A percentile compares a stretch with the other conserved stretches of the same genome.
Conservation (phyloP, 805 yeast genomes). For the Ogataea naganishii region DNA sequence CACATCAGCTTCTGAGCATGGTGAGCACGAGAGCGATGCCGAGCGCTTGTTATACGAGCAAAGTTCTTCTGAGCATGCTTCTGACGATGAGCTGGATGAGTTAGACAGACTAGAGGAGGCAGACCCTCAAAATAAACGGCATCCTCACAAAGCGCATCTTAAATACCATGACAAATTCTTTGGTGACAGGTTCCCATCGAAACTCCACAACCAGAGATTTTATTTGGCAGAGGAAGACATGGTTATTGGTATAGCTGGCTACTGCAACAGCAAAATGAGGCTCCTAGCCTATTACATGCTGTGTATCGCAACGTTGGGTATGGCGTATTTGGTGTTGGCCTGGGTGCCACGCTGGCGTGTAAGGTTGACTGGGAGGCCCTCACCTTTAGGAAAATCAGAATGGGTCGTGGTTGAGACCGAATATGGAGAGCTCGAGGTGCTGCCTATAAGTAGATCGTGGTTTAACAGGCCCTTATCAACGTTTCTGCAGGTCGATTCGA, state of each 20-base stretch:
- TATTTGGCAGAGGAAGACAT: conserved; percentile 94
- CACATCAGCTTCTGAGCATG: not conserved
- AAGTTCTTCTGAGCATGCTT: conserved; percentile 6
- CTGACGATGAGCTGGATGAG: conserved; percentile 15
- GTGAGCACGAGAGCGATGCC: conserved; percentile 12
- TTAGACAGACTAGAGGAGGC: conserved; percentile 5
- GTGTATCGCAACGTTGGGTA: conserved; percentile 57
- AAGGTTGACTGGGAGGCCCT: conserved; percentile 50
- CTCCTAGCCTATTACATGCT: conserved; percentile 39
- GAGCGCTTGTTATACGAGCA: conserved; percentile 9
- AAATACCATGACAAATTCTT: conserved; percentile 34
- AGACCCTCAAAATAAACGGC: conserved; percentile 1
- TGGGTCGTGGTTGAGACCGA: conserved; percentile 95
- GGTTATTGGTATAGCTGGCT: conserved; percentile 92
- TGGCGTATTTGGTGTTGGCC: conserved; percentile 62
- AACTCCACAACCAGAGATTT: conserved; percentile 60
- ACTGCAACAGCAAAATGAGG: conserved; percentile 42
- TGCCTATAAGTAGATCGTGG: conserved; percentile 46
- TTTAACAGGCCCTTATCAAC: conserved; percentile 69
- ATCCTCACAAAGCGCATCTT: conserved; percentile 14
- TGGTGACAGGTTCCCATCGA: conserved; percentile 30
- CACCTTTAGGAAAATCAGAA: conserved; percentile 74
- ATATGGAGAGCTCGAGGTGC: conserved; percentile 71
- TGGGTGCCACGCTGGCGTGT: conserved; percentile 84
- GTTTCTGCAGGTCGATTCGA: conserved; percentile 34